Conservation (phyloP, 2,329 filamentous ascomycete genomes). For the Fusarium hostae region DNA sequence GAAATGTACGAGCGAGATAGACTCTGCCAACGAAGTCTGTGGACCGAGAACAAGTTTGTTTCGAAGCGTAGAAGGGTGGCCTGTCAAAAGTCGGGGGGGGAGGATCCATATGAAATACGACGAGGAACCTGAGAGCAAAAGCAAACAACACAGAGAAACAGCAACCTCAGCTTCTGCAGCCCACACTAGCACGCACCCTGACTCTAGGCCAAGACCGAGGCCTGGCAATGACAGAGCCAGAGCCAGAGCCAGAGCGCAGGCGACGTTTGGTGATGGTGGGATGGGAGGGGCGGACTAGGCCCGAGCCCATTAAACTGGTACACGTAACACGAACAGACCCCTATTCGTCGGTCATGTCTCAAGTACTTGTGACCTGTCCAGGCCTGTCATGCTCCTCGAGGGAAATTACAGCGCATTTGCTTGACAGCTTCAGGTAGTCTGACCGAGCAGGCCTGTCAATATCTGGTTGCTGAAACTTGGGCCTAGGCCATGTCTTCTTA, state of each 20-base stretch:
- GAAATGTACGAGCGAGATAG: constrained; percentile 47
- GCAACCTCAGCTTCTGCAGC: constrained; percentile 20
- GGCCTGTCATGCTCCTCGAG: constrained; percentile 22
- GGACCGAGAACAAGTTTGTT: constrained; percentile 42
- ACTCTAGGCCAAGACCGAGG: constrained; percentile 13
- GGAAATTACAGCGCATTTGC: constrained; percentile 37
- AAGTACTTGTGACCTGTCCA: constrained; percentile 39
- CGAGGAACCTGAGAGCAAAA: constrained; percentile 16
- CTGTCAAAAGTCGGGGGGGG: constrained; percentile 25
- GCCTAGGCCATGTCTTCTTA: constrained; percentile 9
- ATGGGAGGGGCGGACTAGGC: constrained; percentile 25
- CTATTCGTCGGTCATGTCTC: constrained; percentile 10
- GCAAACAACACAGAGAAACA: constrained; percentile 32
- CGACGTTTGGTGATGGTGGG: constrained; percentile 29
- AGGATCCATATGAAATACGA: constrained; percentile 42
- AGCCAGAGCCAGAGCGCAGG: constrained; percentile 7
- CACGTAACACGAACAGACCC: constrained; percentile 20
- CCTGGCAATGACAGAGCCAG: constrained; percentile 4
- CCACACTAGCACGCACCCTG: constrained; percentile 15
- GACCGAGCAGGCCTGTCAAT: constrained; percentile 31
- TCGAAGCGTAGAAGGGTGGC: constrained; percentile 36
- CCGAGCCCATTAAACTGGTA: constrained; percentile 34
- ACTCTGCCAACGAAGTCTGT: constrained; percentile 69
- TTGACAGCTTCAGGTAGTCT: constrained; percentile 36
- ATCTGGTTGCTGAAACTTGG: constrained; percentile 28